phyloP scores from a whole-genome alignment of 768 basidiomycete species.

The Rhodosporidiobolus odoratus region DNA sequence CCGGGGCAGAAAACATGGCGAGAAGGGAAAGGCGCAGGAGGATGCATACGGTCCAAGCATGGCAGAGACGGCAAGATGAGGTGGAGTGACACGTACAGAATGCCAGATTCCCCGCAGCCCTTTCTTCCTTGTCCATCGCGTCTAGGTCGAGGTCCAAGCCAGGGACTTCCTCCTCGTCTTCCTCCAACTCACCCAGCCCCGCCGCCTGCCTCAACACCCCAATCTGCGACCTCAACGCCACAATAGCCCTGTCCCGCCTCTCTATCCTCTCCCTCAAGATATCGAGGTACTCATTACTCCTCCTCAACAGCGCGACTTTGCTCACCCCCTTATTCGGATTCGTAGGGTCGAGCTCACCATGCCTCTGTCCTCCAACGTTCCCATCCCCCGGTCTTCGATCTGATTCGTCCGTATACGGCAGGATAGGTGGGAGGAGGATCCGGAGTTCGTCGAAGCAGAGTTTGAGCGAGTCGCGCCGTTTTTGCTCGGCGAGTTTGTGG shows the following conservation, averaged over 20 bases:
- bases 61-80: no score
- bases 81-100: conserved; percentile 17
- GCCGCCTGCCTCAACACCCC: background rate
- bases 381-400: conserved; percentile 40
- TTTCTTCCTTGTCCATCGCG: conserved; percentile 31
- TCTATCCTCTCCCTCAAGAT: conserved; percentile 40
- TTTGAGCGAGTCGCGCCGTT: conserved; percentile 92
- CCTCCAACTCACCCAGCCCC: conserved; percentile 3
- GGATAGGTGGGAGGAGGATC: conserved; percentile 60
- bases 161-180: conserved; percentile 21
- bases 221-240: conserved; percentile 31
- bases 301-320: conserved; percentile 42
- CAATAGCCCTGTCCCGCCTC: conserved; percentile 32
- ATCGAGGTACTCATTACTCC: conserved; percentile 42
- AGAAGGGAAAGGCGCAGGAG: background rate
- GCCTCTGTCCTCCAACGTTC: conserved; percentile 43
- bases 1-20: no score
- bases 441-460: conserved; percentile 62
- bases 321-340: conserved; percentile 43
- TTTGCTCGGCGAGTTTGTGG: conserved; percentile 93
- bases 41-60: no score
- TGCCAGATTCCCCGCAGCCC: conserved; percentile 26
- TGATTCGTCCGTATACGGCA: conserved; percentile 34
- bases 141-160: conserved; percentile 36
- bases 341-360: conserved; percentile 35